Evolutionary conservation across 495 filamentous ascomycete genomes (phyloP).

Genomic region (Pyrenula aspistea): DNA sequence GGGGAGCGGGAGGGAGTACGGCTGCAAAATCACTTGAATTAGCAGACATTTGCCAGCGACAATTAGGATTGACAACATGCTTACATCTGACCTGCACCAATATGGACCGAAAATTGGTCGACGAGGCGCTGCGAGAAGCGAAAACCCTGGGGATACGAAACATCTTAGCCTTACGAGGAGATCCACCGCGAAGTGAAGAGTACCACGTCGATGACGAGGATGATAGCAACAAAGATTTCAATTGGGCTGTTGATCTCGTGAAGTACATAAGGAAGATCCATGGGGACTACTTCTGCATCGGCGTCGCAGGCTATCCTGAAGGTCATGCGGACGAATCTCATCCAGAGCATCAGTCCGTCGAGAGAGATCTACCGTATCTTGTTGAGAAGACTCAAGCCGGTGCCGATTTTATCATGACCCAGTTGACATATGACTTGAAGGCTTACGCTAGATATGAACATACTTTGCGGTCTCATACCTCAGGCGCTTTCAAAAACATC

Average conservation of each 20-base stretch:
- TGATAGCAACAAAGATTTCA: slow-evolving; percentile 68
- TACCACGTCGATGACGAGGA: slow-evolving; percentile 57
- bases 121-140: slow-evolving; percentile 80
- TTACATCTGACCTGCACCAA: slow-evolving; percentile 96
- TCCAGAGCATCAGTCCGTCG: slow-evolving; percentile 63
- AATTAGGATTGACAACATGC: slow-evolving; percentile 86
- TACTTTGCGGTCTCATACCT: slow-evolving; percentile 67
- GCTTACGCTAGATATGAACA: slow-evolving; percentile 72
- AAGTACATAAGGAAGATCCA: slow-evolving; percentile 74
- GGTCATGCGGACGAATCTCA: slow-evolving; percentile 88
- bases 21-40: slow-evolving; percentile 82
- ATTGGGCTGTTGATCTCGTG: slow-evolving; percentile 82
- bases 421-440: slow-evolving; percentile 84
- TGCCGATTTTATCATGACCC: slow-evolving; percentile 99
- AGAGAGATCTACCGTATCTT: slow-evolving; percentile 76
- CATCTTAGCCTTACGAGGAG: slow-evolving; percentile 87
- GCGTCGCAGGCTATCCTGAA: slow-evolving; percentile 90
- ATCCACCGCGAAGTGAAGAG: slow-evolving; percentile 81
- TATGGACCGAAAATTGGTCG: slow-evolving; percentile 78
- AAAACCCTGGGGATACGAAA: slow-evolving; percentile 90
- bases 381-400: slow-evolving; percentile 85
- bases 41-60: slow-evolving; percentile 88
- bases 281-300: slow-evolving; percentile 94
- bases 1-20: slow-evolving; percentile 93
- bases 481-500: slow-evolving; percentile 75